These are phyloP conservation scores for Ophiostoma triangulosporum DNA, from an alignment of 2,329 filamentous ascomycete species.

Conservation along the genomic window DNA sequence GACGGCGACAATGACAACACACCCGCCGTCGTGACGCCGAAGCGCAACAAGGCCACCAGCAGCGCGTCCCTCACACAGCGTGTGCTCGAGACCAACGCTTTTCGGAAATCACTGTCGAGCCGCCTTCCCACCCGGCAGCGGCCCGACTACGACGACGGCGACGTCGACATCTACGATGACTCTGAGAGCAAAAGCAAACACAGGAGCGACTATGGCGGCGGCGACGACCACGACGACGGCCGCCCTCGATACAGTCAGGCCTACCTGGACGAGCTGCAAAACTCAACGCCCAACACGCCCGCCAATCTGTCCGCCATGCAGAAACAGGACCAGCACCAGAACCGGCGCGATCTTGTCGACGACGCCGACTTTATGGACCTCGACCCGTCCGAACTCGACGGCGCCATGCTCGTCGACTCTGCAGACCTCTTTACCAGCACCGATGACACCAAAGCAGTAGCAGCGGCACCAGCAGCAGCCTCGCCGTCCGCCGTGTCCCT, in stretches of 20 bases:
- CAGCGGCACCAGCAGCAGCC: too few relatives aligned
- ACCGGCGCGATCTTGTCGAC: conserved; percentile 21
- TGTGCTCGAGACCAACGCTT: conserved; percentile 23
- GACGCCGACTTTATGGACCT: conserved; percentile 40
- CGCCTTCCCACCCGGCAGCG: conserved; percentile 41
- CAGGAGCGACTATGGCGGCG: conserved; percentile 8
- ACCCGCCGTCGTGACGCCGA: conserved; percentile 39
- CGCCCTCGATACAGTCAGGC: conserved; percentile 75
- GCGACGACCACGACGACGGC: conserved; percentile 39
- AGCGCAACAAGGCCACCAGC: conserved; percentile 21
- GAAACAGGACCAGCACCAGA: conserved; percentile 15
- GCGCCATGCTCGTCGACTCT: conserved; percentile 48
- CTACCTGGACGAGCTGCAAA: conserved; percentile 72
- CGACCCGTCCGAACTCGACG: conserved; percentile 48
- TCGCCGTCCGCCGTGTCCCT: conserved; percentile 12
- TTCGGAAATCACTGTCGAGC: conserved; percentile 29
- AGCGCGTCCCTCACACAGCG: conserved; percentile 15
- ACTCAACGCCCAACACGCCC: conserved; percentile 73
- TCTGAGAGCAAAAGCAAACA: neutral
- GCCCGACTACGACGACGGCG: conserved; percentile 22
- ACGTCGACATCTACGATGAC: conserved; percentile 41
- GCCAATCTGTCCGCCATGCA: conserved; percentile 37
- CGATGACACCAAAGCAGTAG: neutral
- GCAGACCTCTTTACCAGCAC: conserved; percentile 21
- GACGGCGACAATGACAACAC: conserved; percentile 21